Conservation (phyloP, 306 rosid species). For the Gastrolobium villosum region DNA sequence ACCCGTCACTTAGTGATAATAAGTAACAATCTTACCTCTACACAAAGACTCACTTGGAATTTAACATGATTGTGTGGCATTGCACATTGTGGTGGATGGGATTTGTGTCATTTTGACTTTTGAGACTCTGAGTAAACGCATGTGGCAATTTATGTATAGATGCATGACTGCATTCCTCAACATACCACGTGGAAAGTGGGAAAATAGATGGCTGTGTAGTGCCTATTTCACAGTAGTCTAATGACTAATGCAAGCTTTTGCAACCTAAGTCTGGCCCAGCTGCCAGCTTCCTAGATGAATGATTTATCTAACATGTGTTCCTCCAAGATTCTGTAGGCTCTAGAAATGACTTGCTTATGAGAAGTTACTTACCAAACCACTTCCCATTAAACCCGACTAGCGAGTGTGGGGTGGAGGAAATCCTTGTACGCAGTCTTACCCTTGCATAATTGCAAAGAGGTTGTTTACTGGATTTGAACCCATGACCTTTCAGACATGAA, state of each 20-base stretch:
- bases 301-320: background rate
- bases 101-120: slow-evolving; percentile 31
- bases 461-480: too few relatives aligned
- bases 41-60: background rate
- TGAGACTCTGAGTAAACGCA: background rate
- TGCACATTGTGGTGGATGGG: background rate
- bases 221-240: background rate
- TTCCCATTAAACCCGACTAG: too few relatives aligned
- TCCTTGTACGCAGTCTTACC: too few relatives aligned
- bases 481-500: too few relatives aligned
- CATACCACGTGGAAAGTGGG: background rate
- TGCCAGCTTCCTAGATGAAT: slow-evolving; percentile 16
- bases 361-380: slow-evolving; percentile 1
- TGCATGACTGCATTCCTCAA: background rate
- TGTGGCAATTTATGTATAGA: slow-evolving; percentile 13
- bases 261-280: slow-evolving; percentile 11
- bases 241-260: slow-evolving; percentile 25
- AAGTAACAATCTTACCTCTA: too few relatives aligned
- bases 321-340: background rate
- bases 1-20: too few relatives aligned
- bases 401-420: too few relatives aligned
- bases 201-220: background rate
- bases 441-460: too few relatives aligned
- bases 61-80: slow-evolving; percentile 6
- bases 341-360: slow-evolving; percentile 5